Evolutionary conservation across 768 basidiomycete genomes (phyloP).

Genomic region (Crepidotus variabilis): DNA sequence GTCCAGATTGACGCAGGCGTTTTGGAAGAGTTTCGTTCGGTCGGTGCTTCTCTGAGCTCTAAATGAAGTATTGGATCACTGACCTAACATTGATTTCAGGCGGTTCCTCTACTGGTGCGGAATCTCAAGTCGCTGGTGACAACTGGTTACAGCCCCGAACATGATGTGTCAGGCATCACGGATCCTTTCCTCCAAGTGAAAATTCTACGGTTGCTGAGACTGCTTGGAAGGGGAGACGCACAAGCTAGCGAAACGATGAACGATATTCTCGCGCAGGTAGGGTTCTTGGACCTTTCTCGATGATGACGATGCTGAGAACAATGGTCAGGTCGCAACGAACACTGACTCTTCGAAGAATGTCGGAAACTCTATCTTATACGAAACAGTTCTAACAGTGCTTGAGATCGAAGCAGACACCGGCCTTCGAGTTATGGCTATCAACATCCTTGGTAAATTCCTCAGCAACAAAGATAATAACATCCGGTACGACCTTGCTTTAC

Average conservation of each 20-base stretch:
- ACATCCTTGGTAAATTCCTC: constrained; percentile 97
- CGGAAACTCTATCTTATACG: constrained; percentile 96
- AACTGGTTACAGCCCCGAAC: constrained; percentile 96
- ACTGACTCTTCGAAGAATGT: constrained; percentile 98
- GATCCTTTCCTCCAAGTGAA: constrained; percentile 96
- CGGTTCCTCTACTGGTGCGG: constrained; percentile 89
- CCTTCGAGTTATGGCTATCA: constrained; percentile 98
- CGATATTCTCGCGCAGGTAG: constrained; percentile 92
- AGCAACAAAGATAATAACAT: constrained; percentile 99
- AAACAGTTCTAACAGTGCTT: constrained; percentile 92
- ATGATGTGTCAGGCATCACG: constrained; percentile 99
- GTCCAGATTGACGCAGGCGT: constrained; percentile 71
- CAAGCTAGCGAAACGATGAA: constrained; percentile 96
- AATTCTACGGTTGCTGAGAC: constrained; percentile 79
- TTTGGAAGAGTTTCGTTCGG: constrained; percentile 87
- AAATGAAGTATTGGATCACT: background rate
- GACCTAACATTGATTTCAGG: constrained; percentile 38
- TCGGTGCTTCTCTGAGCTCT: constrained; percentile 31
- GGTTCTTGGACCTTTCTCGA: constrained; percentile 6
- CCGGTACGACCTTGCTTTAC: constrained; percentile 48
- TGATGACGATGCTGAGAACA: background rate
- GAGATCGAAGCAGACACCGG: constrained; percentile 98
- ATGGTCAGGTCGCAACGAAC: constrained; percentile 89
- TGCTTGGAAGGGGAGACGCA: constrained; percentile 83
- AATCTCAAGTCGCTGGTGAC: constrained; percentile 94